Percentiles rank a stretch among this genome's conserved stretches.
Conservation (phyloP, 352 stramenopile species). For the Pythium aristosporum region DNA sequence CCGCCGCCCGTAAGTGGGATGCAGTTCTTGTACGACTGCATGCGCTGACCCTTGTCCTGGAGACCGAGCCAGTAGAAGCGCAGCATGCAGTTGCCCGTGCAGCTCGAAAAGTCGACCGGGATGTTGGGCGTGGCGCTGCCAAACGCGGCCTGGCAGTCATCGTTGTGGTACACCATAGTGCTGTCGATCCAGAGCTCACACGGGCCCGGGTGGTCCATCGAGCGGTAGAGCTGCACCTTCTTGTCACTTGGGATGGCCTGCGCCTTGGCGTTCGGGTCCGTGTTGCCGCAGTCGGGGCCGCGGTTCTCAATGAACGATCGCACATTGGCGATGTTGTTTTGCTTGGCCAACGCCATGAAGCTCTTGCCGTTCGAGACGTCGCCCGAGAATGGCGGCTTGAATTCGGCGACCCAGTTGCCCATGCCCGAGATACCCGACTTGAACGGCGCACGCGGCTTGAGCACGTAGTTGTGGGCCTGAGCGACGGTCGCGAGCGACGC, state of each 20-base stretch:
- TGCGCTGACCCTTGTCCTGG: conserved; percentile 16
- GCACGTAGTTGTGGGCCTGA: conserved; percentile 21
- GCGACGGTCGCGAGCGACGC: conserved; percentile 2
- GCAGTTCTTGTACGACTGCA: conserved; percentile 23
- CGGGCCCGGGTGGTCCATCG: conserved; percentile 18
- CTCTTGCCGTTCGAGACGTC: conserved; percentile 15
- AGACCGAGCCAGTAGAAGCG: conserved; percentile 31
- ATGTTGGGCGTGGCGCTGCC: conserved; percentile 8
- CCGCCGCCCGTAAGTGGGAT: conserved; percentile 8
- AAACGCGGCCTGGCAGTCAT: conserved; percentile 25
- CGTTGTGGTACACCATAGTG: conserved; percentile 18
- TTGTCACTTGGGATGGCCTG: conserved; percentile 20
- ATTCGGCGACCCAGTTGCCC: conserved; percentile 23
- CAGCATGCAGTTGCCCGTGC: conserved; percentile 17
- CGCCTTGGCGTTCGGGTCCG: conserved; percentile 19
- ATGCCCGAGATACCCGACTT: conserved; percentile 11
- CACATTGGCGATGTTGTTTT: conserved; percentile 15
- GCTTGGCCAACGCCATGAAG: conserved; percentile 12
- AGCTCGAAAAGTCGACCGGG: conserved; percentile 26
- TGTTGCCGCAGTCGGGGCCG: conserved; percentile 23
- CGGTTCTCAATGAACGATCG: conserved; percentile 27
- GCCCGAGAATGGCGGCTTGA: conserved; percentile 17
- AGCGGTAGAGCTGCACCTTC: conserved; percentile 14
- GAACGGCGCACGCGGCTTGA: conserved; percentile 21
- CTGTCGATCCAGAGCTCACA: conserved; percentile 24